Base-by-base conservation (phyloP, 345 rosid species). In the Acer negundo region DNA sequence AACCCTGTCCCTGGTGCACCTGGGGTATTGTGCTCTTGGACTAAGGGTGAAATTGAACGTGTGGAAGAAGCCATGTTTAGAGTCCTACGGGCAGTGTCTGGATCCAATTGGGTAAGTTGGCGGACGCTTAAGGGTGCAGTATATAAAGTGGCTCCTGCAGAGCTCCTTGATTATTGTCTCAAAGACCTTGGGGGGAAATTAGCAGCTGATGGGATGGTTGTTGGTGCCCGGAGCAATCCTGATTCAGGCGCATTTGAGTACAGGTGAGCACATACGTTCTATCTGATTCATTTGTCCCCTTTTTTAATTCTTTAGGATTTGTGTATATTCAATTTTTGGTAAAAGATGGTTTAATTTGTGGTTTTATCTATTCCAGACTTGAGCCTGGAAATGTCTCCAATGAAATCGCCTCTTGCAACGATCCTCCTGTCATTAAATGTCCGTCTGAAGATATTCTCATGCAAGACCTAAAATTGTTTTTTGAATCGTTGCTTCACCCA, bases 81-180 rank as follows among this genome's bases (percentile, higher is more conserved):
- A 78, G 91, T 91, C 56, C 83, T 89, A 3, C 76, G 86, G 31
- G 95, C 95, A 9, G 93, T 87, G 19, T 84, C 91, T 55, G 89
- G 88, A 10, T 84, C 87, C 51, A 86, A 77, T 20, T 91, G 95
- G 95, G 95, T 91, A n/a, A 83, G 83, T 66, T 75, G 81, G 68
- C 93, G 91, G 12, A 82, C 95, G 11, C 88, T 91, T 23, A 85
- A 85, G 77, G 91, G 91, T 44, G 91, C 90, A 47, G 88, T 87
- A 9, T 91, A 84, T 74, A 87, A 83, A 74, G 83, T 79, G 75
- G 93, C 90, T 67, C 67, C 81, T 74, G 79, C 88, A 0, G 82
- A 88, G 46, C 89, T 91, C 67, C 91, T 91, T 74, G 93, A 87
- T 23, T 79, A 82, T 68, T 89, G 93, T 71, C 89, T 91, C 46